phyloP scores from a whole-genome alignment of 805 yeast genomes.

The Candida dendrica region DNA sequence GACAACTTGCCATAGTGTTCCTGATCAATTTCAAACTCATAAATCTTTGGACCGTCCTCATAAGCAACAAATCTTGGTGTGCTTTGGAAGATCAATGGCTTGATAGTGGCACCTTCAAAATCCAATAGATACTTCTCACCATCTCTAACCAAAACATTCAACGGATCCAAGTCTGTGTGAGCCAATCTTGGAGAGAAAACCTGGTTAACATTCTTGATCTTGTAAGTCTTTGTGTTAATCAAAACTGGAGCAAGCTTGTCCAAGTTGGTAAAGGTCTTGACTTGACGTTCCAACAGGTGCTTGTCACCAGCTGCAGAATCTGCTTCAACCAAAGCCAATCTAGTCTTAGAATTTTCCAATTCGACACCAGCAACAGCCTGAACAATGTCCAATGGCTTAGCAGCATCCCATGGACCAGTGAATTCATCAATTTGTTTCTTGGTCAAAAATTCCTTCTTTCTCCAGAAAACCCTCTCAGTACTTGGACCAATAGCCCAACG shows the following conservation, averaged over 20 bases:
- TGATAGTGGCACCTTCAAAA: slow-evolving; percentile 72
- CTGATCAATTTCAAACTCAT: slow-evolving; percentile 65
- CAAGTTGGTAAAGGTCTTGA: slow-evolving; percentile 57
- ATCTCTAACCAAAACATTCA: slow-evolving; percentile 62
- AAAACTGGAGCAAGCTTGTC: slow-evolving; percentile 48
- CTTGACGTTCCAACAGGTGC: slow-evolving; percentile 39
- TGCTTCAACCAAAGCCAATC: slow-evolving; percentile 47
- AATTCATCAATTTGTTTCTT: slow-evolving; percentile 39
- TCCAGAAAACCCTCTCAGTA: slow-evolving; percentile 72
- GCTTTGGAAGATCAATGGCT: slow-evolving; percentile 73
- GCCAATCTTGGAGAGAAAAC: slow-evolving; percentile 66
- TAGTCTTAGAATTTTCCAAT: slow-evolving; percentile 49
- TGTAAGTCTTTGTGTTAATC: slow-evolving; percentile 39
- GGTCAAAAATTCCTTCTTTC: slow-evolving; percentile 50
- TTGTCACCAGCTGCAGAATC: slow-evolving; percentile 37
- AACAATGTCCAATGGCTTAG: slow-evolving; percentile 55
- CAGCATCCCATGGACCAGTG: slow-evolving; percentile 73
- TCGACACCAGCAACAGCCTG: slow-evolving; percentile 60
- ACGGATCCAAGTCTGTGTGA: slow-evolving; percentile 84
- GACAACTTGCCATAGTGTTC: slow-evolving; percentile 61
- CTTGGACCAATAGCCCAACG: slow-evolving; percentile 93
- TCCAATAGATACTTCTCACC: slow-evolving; percentile 55
- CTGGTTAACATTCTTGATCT: slow-evolving; percentile 56
- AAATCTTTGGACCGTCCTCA: slow-evolving; percentile 76
- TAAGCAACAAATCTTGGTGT: slow-evolving; percentile 83